phyloP scores from a whole-genome alignment of 176 grass and related monocot genomes.

The Juncus inflexus region DNA sequence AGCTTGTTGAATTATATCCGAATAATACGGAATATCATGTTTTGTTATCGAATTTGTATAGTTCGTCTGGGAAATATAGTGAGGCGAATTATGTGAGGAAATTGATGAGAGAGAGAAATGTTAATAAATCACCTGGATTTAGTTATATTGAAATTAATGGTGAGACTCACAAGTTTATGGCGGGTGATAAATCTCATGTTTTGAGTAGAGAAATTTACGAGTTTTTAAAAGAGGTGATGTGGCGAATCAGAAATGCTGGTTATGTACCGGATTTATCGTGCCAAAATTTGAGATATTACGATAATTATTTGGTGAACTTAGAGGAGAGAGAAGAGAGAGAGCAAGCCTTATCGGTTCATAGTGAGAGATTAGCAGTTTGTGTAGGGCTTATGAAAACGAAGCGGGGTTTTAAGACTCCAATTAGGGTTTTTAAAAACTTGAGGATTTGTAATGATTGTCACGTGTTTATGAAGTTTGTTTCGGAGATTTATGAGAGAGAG shows the following conservation, averaged over 20 bases:
- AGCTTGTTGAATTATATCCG: conserved; percentile 55
- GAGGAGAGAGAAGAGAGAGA: conserved; percentile 31
- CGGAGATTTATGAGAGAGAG: conserved; percentile 26
- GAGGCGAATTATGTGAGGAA: conserved; percentile 38
- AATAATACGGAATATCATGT: conserved; percentile 51
- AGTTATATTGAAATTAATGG: conserved; percentile 52
- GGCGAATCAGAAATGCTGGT: background rate
- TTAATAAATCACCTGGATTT: conserved; percentile 53
- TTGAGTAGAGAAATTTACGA: conserved; percentile 29
- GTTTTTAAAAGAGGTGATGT: conserved; percentile 36
- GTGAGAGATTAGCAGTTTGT: conserved; percentile 37
- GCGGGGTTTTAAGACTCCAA: background rate
- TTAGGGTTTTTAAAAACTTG: conserved; percentile 36
- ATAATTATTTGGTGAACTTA: conserved; percentile 7
- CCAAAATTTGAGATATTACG: conserved; percentile 10
- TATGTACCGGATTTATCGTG: conserved; percentile 24
- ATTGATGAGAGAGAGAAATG: conserved; percentile 44
- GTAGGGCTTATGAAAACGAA: conserved; percentile 29
- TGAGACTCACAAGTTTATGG: conserved; percentile 54
- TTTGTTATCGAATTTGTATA: conserved; percentile 73
- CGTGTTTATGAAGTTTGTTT: conserved; percentile 27
- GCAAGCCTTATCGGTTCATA: conserved; percentile 27
- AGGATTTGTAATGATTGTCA: conserved; percentile 38
- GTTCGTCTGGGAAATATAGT: conserved; percentile 43
- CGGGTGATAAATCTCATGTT: conserved; percentile 37